A percentile compares a stretch with the other conserved stretches of the same genome.
Evolutionary conservation across 1,139 yeast species (phyloP).

Genomic region (Saccharomyces hybrid): DNA sequence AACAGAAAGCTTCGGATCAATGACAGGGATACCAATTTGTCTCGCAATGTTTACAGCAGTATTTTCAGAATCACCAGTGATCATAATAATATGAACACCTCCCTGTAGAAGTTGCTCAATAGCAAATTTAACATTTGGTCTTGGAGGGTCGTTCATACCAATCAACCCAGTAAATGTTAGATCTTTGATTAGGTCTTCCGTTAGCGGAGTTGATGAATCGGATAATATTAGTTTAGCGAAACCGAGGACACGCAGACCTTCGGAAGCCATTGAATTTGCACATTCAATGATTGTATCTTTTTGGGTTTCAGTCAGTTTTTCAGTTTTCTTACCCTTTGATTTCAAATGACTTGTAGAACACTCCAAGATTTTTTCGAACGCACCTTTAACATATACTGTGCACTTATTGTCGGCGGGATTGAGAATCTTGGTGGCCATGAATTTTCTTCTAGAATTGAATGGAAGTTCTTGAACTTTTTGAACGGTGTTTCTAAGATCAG

Average conservation of each 20-base stretch:
- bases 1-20: conserved; percentile 53
- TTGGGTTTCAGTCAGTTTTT: conserved; percentile 45
- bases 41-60: conserved; percentile 89
- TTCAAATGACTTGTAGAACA: conserved; percentile 55
- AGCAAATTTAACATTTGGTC: conserved; percentile 70
- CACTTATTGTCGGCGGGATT: conserved; percentile 50
- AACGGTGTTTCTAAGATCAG: conserved; percentile 49
- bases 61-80: conserved; percentile 90
- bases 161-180: conserved; percentile 74
- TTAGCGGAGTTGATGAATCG: conserved; percentile 32
- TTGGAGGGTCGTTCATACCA: conserved; percentile 96
- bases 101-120: conserved; percentile 72
- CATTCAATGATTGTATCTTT: conserved; percentile 42
- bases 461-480: conserved; percentile 68
- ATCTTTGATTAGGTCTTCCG: conserved; percentile 42
- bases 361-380: conserved; percentile 65
- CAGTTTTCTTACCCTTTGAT: conserved; percentile 44
- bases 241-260: conserved; percentile 81
- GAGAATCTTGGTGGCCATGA: conserved; percentile 59
- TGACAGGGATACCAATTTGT: conserved; percentile 84
- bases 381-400: conserved; percentile 76
- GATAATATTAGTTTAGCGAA: conserved; percentile 47
- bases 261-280: conserved; percentile 61
- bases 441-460: conserved; percentile 75
- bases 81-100: conserved; percentile 94